phyloP scores from a whole-genome alignment of 2,329 filamentous ascomycete genomes.

The Fusarium kyushuense region DNA sequence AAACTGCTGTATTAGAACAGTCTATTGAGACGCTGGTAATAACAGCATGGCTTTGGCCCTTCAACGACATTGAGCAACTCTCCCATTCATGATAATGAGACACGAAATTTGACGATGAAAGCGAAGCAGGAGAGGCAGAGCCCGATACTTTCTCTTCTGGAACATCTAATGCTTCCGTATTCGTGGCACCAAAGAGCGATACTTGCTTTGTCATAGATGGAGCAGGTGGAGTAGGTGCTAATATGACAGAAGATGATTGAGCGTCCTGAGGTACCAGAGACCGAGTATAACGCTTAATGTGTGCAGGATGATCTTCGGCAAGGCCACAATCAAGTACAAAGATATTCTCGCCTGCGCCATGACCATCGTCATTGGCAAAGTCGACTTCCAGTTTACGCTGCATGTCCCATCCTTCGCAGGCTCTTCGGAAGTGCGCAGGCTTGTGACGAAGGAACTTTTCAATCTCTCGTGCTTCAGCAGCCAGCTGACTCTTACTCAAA shows the following conservation, averaged over 20 bases:
- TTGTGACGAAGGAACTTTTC: constrained; percentile 78
- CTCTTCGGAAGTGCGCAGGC: constrained; percentile 81
- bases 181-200: constrained; percentile 50
- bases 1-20: constrained; percentile 75
- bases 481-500: constrained; percentile 76
- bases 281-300: constrained; percentile 60
- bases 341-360: constrained; percentile 80
- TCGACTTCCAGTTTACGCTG: constrained; percentile 85
- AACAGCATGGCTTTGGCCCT: constrained; percentile 67
- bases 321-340: constrained; percentile 80
- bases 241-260: constrained; percentile 18
- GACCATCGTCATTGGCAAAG: constrained; percentile 84
- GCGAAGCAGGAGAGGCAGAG: constrained; percentile 43
- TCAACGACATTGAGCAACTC: constrained; percentile 58
- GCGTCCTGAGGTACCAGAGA: constrained; percentile 41
- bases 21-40: constrained; percentile 81
- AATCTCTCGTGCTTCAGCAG: constrained; percentile 83
- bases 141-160: constrained; percentile 41
- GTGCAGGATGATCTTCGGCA: constrained; percentile 65
- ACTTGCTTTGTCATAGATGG: constrained; percentile 11
- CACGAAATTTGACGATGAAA: constrained; percentile 30
- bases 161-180: constrained; percentile 11
- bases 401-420: constrained; percentile 94
- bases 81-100: constrained; percentile 51
- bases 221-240: constrained; percentile 14